Base-by-base conservation (phyloP, 305 asterid genomes). In the Stenogyne calaminthoides region DNA sequence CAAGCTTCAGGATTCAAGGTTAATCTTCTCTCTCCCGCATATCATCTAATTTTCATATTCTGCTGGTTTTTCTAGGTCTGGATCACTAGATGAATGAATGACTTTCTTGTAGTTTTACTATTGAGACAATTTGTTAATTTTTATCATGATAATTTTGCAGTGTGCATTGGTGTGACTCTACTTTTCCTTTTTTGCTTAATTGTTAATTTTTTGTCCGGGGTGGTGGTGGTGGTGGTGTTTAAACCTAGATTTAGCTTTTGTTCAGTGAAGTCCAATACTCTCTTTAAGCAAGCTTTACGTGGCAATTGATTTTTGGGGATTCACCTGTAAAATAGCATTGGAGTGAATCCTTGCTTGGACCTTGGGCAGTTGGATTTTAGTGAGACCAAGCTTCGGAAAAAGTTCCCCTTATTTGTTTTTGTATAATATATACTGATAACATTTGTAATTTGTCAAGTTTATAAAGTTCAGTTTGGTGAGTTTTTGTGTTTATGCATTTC, bases 1-100 rank as follows among this genome's bases (percentile, higher is more conserved):
- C 40, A 94, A 91, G 82, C 96, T 94, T 75, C 98, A 94, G 65
- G 98, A 94, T 49, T 89, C 98, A 5, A 88, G 97, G 98, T 91
- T 69, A 52, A 3, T 61, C 44, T 27, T 47, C 37, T 72, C 22
- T 51, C 42, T 27, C 71, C 40, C 11, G 5, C n/a, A 18, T 44
- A 9, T 16, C 54, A 29, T 77, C 57, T 34, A 16, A 51, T 27
- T 66, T 67, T 15, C n/a, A 44, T 34, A 18, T 15, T 14, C 3
- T 60, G 19, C 20, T 59, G 10, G 12, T 60, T 66, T 54, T 0
- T 59, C 10, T 11, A 34, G 57, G 57, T 39, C 44, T 25, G 14
- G 67, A 44, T 52, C 32, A 61, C 44, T 25, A 9, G 67, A 44
- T 52, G 42, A 61, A 40, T 19, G 19, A 65, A 58, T 36, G 34